Percentiles rank a stretch among this genome's conserved stretches.
These are phyloP conservation scores for Chytridium lagenaria DNA, from an alignment of 371 early-diverging fungal genomes.

Conservation along the genomic window DNA sequence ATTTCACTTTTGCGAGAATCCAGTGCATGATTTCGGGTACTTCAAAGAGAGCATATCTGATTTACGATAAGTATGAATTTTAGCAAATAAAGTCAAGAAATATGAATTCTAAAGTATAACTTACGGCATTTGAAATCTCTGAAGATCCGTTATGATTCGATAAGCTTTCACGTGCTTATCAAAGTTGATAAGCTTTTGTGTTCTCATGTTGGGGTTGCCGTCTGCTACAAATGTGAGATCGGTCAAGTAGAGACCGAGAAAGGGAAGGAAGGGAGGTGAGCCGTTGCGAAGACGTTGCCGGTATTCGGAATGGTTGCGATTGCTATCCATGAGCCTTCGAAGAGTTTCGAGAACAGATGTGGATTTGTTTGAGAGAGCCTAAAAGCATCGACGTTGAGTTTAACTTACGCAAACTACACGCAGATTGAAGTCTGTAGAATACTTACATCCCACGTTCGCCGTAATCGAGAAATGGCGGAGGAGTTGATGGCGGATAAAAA, in stretches of 20 bases:
- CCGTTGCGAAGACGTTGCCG: constrained; percentile 67
- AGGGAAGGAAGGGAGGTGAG: constrained; percentile 61
- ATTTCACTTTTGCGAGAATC: not conserved
- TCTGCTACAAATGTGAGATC: constrained; percentile 20
- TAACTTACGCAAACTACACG: constrained; percentile 12
- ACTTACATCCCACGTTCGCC: constrained; percentile 73
- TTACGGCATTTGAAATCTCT: constrained; percentile 81
- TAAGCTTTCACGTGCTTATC: constrained; percentile 77
- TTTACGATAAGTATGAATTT: not conserved
- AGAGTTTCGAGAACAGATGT: constrained; percentile 46
- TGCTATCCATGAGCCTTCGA: constrained; percentile 67
- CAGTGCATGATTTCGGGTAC: constrained; percentile 12
- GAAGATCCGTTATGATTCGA: constrained; percentile 73
- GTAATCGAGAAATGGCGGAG: constrained; percentile 74
- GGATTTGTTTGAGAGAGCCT: constrained; percentile 23
- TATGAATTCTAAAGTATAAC: constrained; percentile 36
- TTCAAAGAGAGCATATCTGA: constrained; percentile 13
- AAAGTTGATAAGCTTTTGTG: constrained; percentile 76
- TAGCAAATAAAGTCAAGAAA: not conserved
- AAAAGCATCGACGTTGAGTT: too few relatives aligned
- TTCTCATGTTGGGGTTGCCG: constrained; percentile 27
- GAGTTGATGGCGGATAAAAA: constrained; percentile 79
- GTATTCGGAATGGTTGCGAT: constrained; percentile 78
- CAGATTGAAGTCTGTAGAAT: not conserved
- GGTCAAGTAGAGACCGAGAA: constrained; percentile 10